Base-by-base conservation (phyloP, 768 basidiomycete species). In the Lactarius sp. region DNA sequence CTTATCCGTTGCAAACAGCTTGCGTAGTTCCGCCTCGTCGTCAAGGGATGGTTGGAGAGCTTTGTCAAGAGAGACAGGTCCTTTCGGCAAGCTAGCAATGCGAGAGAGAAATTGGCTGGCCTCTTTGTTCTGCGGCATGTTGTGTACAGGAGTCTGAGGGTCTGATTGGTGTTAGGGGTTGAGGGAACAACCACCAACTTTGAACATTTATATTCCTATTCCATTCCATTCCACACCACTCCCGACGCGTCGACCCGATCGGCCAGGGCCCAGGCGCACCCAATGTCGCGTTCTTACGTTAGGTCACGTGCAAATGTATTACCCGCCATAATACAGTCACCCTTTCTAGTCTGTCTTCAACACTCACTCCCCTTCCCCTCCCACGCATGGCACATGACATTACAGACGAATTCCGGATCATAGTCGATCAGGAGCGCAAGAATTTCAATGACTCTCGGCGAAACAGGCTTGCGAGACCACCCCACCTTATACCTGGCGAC, bases 1-100 rank as follows among this genome's bases (percentile, higher is more conserved):
- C 70, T 77, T 79, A 66, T 85, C 82, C 2, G 78, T 80, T 9
- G 84, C 84, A 62, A 83, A 86, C 22, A 84, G 73, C 60, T 76
- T 79, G 65, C 85, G 78, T 52, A 87, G 72, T 50, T 80, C 76
- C 1, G 79, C 75, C 72, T 87, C 85, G 54, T 84, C 80, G 10
- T 82, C 80, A 56, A 87, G 74, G 36, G 82, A 82, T 16, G 82
- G 82, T 56, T 80, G 76, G n/a, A 86, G 74, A 18, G 69, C 77
- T 13, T 68, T 69, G 64, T 81, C 77, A 10, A 83, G 79, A 54
- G 76, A 74, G 47, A 79, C 73, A 12, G 69, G 67, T 4, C 70
- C 73, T 4, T 59, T 55, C 2, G 73, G 72, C 7, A 73, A 55
- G 20, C 55, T 52, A 20, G 68, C 57, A 33, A 74, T 61, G 31